Percentiles rank a stretch among this genome's conserved stretches.
Conservation (phyloP, 1,284 basidiomycete species). For the Takashimella koratensis region DNA sequence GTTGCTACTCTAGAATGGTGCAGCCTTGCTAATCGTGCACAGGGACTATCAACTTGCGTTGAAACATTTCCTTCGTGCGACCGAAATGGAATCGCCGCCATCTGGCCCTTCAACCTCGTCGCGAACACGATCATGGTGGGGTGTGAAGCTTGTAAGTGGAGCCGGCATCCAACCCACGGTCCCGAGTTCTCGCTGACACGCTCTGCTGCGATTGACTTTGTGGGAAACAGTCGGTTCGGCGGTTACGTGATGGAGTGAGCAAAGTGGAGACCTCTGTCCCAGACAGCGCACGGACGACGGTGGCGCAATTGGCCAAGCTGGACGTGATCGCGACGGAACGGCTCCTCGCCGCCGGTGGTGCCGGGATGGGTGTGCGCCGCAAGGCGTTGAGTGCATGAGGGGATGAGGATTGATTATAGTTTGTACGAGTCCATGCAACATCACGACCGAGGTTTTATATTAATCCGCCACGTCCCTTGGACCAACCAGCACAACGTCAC, state of each 20-base stretch:
- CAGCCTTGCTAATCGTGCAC: constrained; percentile 19
- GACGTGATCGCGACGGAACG: constrained; percentile 70
- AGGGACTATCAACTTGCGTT: constrained; percentile 67
- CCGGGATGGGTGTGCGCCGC: constrained; percentile 20
- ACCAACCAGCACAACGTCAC: too few relatives aligned
- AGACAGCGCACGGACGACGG: constrained; percentile 54
- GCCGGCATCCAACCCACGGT: not conserved
- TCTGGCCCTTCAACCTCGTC: constrained; percentile 18
- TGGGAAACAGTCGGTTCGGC: not conserved
- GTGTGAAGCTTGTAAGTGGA: constrained; percentile 71
- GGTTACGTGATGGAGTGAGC: not conserved
- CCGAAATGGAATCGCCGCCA: constrained; percentile 76
- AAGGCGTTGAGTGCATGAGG: constrained; percentile 16
- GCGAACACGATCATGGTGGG: constrained; percentile 66
- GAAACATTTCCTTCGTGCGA: constrained; percentile 73
- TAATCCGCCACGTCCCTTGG: too few relatives aligned
- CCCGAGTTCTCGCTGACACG: not conserved
- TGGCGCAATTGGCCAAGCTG: constrained; percentile 56
- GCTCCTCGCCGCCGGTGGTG: constrained; percentile 47
- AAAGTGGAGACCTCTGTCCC: constrained; percentile 54
- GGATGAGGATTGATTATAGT: too few relatives aligned
- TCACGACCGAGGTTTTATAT: too few relatives aligned
- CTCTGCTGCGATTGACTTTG: too few relatives aligned
- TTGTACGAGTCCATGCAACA: too few relatives aligned
- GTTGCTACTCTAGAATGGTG: not conserved